Conservation (phyloP, 2,329 filamentous ascomycete genomes). For the Pestalotiopsis sp. region DNA sequence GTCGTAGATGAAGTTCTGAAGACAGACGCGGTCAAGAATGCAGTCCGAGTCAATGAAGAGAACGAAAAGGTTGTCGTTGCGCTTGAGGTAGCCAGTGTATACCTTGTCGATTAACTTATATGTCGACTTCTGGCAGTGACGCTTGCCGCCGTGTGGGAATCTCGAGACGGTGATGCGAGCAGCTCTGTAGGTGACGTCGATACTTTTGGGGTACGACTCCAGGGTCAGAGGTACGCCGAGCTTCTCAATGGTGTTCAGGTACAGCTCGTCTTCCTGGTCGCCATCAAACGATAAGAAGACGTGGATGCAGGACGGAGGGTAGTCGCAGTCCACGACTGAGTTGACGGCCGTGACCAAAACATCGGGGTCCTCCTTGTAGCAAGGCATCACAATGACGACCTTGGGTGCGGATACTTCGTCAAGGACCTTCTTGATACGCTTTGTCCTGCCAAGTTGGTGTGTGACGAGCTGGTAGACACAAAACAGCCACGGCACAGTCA, state of each 20-base stretch:
- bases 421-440: slow-evolving; percentile 80
- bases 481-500: slow-evolving; percentile 89
- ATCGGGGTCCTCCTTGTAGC: slow-evolving; percentile 88
- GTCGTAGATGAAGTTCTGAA: slow-evolving; percentile 98
- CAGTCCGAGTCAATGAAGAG: slow-evolving; percentile 98
- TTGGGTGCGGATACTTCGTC: slow-evolving; percentile 89
- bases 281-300: slow-evolving; percentile 96
- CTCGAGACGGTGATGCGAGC: slow-evolving; percentile 88
- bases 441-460: slow-evolving; percentile 79
- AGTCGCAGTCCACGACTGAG: slow-evolving; percentile 92
- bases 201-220: slow-evolving; percentile 82
- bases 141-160: slow-evolving; percentile 91
- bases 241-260: slow-evolving; percentile 81
- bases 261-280: slow-evolving; percentile 84
- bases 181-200: slow-evolving; percentile 83
- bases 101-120: slow-evolving; percentile 93
- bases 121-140: slow-evolving; percentile 90
- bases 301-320: slow-evolving; percentile 88
- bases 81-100: slow-evolving; percentile 82
- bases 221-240: slow-evolving; percentile 80
- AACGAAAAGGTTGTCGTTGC: slow-evolving; percentile 91
- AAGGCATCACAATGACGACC: slow-evolving; percentile 95
- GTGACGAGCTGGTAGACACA: slow-evolving; percentile 92
- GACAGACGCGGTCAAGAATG: slow-evolving; percentile 85
- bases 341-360: slow-evolving; percentile 84